phyloP scores from a whole-genome alignment of 192 early-diverging fungal species.

The Entomortierella lignicola region DNA sequence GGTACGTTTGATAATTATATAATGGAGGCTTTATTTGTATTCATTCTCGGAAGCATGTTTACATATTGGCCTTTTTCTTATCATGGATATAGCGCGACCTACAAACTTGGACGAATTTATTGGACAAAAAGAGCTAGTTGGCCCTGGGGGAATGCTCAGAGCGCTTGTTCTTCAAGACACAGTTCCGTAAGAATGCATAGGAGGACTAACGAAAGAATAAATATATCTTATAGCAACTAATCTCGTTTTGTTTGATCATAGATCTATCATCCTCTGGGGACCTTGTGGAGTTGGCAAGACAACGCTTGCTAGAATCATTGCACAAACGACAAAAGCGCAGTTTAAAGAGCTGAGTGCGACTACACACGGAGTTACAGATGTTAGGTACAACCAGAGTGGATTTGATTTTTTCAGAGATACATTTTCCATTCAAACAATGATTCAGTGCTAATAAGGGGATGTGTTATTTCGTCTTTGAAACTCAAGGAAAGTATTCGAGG shows the following conservation, averaged over 20 bases:
- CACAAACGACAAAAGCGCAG: slow-evolving; percentile 58
- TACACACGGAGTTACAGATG: slow-evolving; percentile 68
- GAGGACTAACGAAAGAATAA: too few species aligned
- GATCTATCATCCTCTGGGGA: slow-evolving; percentile 84
- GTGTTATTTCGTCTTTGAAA: neutral
- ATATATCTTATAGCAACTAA: too few species aligned
- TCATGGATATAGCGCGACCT: slow-evolving; percentile 55
- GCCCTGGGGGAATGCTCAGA: slow-evolving; percentile 71
- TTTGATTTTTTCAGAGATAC: neutral
- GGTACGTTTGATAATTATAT: slow-evolving; percentile 49
- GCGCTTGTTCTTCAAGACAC: slow-evolving; percentile 72
- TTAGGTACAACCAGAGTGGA: slow-evolving; percentile 23
- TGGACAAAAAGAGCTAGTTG: slow-evolving; percentile 78
- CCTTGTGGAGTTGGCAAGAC: slow-evolving; percentile 56
- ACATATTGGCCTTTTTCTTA: neutral
- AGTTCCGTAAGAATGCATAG: slow-evolving; percentile 57
- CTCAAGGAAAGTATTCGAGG: slow-evolving; percentile 73
- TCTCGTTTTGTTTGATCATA: neutral
- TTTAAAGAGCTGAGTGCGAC: slow-evolving; percentile 65
- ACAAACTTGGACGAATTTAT: slow-evolving; percentile 71
- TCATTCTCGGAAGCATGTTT: neutral
- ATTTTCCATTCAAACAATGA: too few species aligned
- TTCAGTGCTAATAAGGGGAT: too few species aligned
- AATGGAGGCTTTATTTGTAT: too few species aligned
- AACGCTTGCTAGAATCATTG: slow-evolving; percentile 59